Evolutionary conservation across 1,284 basidiomycete species (phyloP), one percentile per base, ranked within the genome.

Genomic region (Ustilago tritici): DNA sequence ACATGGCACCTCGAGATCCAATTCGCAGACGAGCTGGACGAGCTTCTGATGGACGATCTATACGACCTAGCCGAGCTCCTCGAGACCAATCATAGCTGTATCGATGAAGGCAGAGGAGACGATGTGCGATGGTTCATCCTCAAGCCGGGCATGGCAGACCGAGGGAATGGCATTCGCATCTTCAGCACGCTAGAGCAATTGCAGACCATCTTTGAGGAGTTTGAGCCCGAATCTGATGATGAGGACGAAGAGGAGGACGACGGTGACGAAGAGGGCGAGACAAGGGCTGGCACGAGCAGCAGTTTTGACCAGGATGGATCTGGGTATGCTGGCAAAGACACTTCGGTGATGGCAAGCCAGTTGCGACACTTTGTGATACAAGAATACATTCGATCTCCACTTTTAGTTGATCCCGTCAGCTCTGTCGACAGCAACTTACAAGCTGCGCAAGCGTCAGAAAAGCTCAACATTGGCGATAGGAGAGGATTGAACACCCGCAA

Each of bases 111-210:
- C 9, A 78, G 83, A 19, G 31, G 53, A 28, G 79, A 86, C 8
- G 90, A 88, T 70, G 95, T 77, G 34, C 61, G 38, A 43, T 86
- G 84, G 84, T 84, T 81, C 61, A 85, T 86, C n/a, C 59, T 99
- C 61, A 99, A 99, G 87, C 95, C 97, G 43, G 95, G 95, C 12
- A 97, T 99, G 92, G 92, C 95, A 1, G 96, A 99, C 88, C 90
- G 95, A 61, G 97, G 95, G 4, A 93, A 95, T 89, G 97, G 96
- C 0, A 96, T 99, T 74, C 88, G 95, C 43, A 88, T 99, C 59
- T 98, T 99, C 87, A 91, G 92, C 61, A 92, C 90, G 56, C 92
- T 92, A 84, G 90, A 92, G 11, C 88, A 90, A 41, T 88, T 99
- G 69, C 89, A 90, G 70, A 84, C 87, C 1, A 97, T 98, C 55